phyloP scores from a whole-genome alignment of 495 filamentous ascomycete species.

The Penicillium paradoxum region DNA sequence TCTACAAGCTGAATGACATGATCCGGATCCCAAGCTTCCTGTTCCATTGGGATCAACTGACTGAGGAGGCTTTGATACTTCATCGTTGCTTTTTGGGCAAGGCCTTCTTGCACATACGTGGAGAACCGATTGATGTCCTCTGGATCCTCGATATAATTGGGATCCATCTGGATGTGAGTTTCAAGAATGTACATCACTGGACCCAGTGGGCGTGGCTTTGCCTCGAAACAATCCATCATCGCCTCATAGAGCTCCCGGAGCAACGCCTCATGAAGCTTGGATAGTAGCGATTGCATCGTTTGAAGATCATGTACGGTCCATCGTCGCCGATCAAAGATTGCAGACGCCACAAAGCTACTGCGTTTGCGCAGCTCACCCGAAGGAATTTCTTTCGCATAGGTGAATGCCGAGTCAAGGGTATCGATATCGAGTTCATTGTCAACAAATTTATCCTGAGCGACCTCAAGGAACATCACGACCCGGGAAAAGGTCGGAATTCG shows the following conservation, averaged over 20 bases:
- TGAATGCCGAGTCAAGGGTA: slow-evolving; percentile 77
- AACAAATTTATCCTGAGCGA: slow-evolving; percentile 75
- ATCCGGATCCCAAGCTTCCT: slow-evolving; percentile 76
- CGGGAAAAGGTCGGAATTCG: slow-evolving; percentile 80
- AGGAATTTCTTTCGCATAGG: slow-evolving; percentile 67
- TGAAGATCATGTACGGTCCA: slow-evolving; percentile 82
- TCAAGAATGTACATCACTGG: slow-evolving; percentile 78
- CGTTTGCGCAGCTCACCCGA: slow-evolving; percentile 47
- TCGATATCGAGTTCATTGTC: slow-evolving; percentile 77
- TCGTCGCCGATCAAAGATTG: slow-evolving; percentile 52
- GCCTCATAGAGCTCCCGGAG: slow-evolving; percentile 83
- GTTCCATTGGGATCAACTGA: slow-evolving; percentile 65
- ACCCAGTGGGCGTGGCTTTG: slow-evolving; percentile 74
- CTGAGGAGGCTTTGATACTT: slow-evolving; percentile 70
- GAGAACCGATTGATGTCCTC: slow-evolving; percentile 66
- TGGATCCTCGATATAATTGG: slow-evolving; percentile 61
- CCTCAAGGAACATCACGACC: slow-evolving; percentile 78
- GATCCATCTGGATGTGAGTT: slow-evolving; percentile 75
- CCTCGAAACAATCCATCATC: slow-evolving; percentile 81
- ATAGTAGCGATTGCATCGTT: slow-evolving; percentile 68
- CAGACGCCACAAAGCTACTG: slow-evolving; percentile 39
- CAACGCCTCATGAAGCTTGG: slow-evolving; percentile 72
- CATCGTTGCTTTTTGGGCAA: slow-evolving; percentile 65
- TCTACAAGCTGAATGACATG: slow-evolving; percentile 86
- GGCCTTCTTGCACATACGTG: slow-evolving; percentile 63